Base-by-base conservation (phyloP, 495 filamentous ascomycete species). In the Monascus purpureus region DNA sequence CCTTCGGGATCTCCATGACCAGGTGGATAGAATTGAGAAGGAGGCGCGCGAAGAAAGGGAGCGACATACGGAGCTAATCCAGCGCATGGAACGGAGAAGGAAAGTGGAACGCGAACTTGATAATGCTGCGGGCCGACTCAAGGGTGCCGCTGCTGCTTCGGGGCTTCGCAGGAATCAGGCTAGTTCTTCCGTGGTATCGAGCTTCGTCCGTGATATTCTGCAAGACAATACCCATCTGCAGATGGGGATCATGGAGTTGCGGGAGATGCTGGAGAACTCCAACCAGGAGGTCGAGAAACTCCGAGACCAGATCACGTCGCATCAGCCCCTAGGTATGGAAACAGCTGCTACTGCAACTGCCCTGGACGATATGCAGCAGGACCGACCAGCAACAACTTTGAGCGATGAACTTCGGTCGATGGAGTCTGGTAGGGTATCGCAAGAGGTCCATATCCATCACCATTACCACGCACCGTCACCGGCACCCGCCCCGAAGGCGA, bases 161-260 rank as follows among this genome's bases (percentile, higher is more conserved):
- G 70, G 72, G 13, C 46, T 74, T 37, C 65, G 66, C 4, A 68
- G 67, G 7, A 63, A 64, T 17, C 63, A 67, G 28, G 49, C 47
- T 35, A 65, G 70, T 5, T 67, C 69, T 23, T 71, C 63, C 33
- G 83, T 92, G 9, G 80, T 95, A 6, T 86, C 82, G 20, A 80
- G 85, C 44, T 95, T 97, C 38, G 88, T 97, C 34, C 84, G 84
- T 47, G 88, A 95, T 44, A 86, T 97, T 28, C 56, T 97, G 22
- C 81, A 92, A 46, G 88, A 97, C 49, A 97, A 97, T 47, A 83
- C 83, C 9, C 92, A 85, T 41, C 61, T 97, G 29, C 88, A 95
- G 47, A 67, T 84, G 33, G 85, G 81, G 8, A 87, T 94, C 29
- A 72, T 83, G 34, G 88, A 97, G 53, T 59, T 97, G 20, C 68